Conservation (phyloP, 106 monocot species). For the Acorus calamus region DNA sequence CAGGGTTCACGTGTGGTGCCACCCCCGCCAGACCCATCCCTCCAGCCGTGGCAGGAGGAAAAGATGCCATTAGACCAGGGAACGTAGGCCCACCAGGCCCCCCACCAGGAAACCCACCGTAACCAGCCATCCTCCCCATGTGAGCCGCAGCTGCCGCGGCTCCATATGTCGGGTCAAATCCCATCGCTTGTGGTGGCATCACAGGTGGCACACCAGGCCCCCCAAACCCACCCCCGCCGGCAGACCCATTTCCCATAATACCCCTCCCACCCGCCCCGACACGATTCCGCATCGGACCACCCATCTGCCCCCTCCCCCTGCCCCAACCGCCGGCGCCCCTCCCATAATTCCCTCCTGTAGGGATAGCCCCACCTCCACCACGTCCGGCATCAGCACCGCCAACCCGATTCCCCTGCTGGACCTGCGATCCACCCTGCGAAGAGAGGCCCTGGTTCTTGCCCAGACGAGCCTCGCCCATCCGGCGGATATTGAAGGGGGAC, state of each 20-base stretch:
- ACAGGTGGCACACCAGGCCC: conserved; percentile 52
- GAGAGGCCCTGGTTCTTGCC: too few relatives aligned
- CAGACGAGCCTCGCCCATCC: too few relatives aligned
- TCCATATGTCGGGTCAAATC: conserved; percentile 66
- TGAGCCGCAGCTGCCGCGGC: conserved; percentile 29
- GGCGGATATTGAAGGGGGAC: too few relatives aligned
- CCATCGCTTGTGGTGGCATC: conserved; percentile 57
- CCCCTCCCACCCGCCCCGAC: conserved; percentile 67
- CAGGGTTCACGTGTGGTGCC: conserved; percentile 83
- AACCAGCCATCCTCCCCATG: conserved; percentile 78
- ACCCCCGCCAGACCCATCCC: conserved; percentile 6
- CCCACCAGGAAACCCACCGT: conserved; percentile 68
- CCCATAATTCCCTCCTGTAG: conserved; percentile 19
- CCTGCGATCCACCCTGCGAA: too few relatives aligned
- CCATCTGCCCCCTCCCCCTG: conserved; percentile 44
- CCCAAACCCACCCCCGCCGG: conserved; percentile 23
- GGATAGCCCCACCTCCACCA: conserved; percentile 13
- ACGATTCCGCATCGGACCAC: conserved; percentile 49
- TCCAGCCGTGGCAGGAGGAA: conserved; percentile 39
- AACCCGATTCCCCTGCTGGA: too few relatives aligned
- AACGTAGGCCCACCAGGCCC: conserved; percentile 49
- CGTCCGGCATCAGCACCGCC: not conserved
- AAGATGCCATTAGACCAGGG: conserved; percentile 72
- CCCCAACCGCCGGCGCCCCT: conserved; percentile 30
- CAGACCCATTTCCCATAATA: conserved; percentile 57